Conservation (phyloP, 768 basidiomycete species). For the Vararia minispora region DNA sequence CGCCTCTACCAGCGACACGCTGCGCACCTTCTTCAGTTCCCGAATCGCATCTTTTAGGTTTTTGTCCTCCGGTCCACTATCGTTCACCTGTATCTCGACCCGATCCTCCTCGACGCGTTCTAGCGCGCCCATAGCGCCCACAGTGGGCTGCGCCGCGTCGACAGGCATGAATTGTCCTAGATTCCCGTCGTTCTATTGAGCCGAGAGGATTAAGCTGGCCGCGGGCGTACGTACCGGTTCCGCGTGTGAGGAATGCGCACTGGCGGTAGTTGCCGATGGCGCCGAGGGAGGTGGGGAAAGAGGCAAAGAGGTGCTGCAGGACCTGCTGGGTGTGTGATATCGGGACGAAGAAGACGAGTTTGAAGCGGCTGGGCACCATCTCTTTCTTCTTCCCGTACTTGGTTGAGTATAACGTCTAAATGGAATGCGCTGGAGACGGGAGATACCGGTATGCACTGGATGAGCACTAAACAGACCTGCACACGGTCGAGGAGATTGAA, state of each 20-base stretch:
- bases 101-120: slow-evolving; percentile 42
- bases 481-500: no score
- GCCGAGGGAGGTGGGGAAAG: slow-evolving; percentile 33
- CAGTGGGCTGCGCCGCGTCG: slow-evolving; percentile 30
- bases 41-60: slow-evolving; percentile 29
- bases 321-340: slow-evolving; percentile 27
- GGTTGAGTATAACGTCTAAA: not conserved
- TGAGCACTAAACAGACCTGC: no score
- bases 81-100: slow-evolving; percentile 40
- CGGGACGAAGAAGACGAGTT: slow-evolving; percentile 45
- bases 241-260: slow-evolving; percentile 44
- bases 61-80: slow-evolving; percentile 21
- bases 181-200: not conserved
- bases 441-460: no score
- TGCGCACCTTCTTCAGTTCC: slow-evolving; percentile 35
- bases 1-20: slow-evolving; percentile 1
- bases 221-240: slow-evolving; percentile 28
- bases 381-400: not conserved
- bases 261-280: slow-evolving; percentile 41
- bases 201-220: not conserved
- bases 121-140: slow-evolving; percentile 31
- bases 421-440: no score
- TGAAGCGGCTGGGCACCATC: slow-evolving; percentile 24
- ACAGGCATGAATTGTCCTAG: slow-evolving; percentile 37
- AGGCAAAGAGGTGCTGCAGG: slow-evolving; percentile 35